phyloP scores from a whole-genome alignment of 1,284 basidiomycete species.

The Pisolithus thermaeus region DNA sequence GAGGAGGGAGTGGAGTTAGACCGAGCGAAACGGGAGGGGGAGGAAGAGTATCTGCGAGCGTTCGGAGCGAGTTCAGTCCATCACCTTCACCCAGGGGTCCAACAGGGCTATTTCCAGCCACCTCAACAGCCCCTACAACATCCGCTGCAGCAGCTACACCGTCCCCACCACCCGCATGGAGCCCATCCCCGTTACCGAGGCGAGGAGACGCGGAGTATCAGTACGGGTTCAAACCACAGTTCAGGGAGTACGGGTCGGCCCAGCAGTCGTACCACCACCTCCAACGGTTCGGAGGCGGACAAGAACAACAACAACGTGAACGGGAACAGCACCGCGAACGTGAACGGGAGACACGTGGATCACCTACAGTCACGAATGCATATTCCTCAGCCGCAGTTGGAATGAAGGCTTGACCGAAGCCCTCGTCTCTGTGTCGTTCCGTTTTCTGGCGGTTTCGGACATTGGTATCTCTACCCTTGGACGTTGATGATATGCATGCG shows the following conservation, averaged over 20 bases:
- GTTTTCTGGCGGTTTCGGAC: no score
- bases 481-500: no score
- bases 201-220: slow-evolving; percentile 24
- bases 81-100: slow-evolving; percentile 21
- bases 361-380: slow-evolving; percentile 20
- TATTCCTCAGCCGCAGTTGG: slow-evolving; percentile 30
- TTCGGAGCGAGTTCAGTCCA: slow-evolving; percentile 21
- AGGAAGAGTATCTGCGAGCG: slow-evolving; percentile 29
- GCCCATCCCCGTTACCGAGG: slow-evolving; percentile 27
- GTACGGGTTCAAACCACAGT: neutral
- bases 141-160: neutral
- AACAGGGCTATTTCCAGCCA: slow-evolving; percentile 16
- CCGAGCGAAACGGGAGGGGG: slow-evolving; percentile 9
- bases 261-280: neutral
- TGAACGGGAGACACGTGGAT: slow-evolving; percentile 21
- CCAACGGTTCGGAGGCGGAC: neutral
- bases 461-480: no score
- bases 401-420: slow-evolving; percentile 23
- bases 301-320: neutral
- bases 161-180: slow-evolving; percentile 14
- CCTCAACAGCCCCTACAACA: neutral
- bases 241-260: no score
- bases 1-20: no score
- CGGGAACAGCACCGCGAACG: neutral
- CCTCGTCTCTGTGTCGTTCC: no score